A percentile compares a stretch with the other conserved stretches of the same genome.
phyloP scores from a whole-genome alignment of 2,329 filamentous ascomycete species.

The Domatiomyces globalis region DNA sequence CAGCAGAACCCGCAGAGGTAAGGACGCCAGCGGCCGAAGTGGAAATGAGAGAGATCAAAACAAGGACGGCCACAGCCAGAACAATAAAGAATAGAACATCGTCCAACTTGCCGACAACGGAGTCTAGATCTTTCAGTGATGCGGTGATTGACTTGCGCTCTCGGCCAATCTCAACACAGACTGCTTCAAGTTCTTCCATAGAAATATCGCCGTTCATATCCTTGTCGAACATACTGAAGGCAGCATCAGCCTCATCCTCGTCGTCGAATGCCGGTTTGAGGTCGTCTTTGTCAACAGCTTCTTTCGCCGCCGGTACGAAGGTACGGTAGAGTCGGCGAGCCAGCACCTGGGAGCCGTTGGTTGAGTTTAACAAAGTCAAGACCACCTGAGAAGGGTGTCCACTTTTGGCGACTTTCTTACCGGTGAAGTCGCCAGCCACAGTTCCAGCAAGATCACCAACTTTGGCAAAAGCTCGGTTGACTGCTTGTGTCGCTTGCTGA shows the following conservation, averaged over 20 bases:
- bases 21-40: constrained; percentile 79
- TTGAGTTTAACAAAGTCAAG: constrained; percentile 58
- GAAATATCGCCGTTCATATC: constrained; percentile 94
- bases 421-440: constrained; percentile 84
- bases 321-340: constrained; percentile 81
- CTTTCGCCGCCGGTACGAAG: constrained; percentile 58
- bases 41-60: constrained; percentile 81
- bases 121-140: constrained; percentile 87
- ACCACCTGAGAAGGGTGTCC: constrained; percentile 77
- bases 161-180: constrained; percentile 84
- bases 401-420: constrained; percentile 50
- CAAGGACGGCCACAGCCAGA: constrained; percentile 61
- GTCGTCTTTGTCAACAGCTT: constrained; percentile 66
- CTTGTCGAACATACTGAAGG: constrained; percentile 87
- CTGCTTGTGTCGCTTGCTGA: constrained; percentile 55
- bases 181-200: constrained; percentile 83
- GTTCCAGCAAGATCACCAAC: constrained; percentile 75
- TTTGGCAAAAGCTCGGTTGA: constrained; percentile 59
- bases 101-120: constrained; percentile 80
- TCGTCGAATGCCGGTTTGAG: constrained; percentile 64
- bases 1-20: constrained; percentile 72
- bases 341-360: constrained; percentile 62
- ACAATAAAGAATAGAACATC: constrained; percentile 82
- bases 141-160: constrained; percentile 93
- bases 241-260: constrained; percentile 73